These are phyloP conservation scores for Eimeria nieschulzi DNA, from an alignment of 169 alveolate genomes.

Conservation along the genomic window DNA sequence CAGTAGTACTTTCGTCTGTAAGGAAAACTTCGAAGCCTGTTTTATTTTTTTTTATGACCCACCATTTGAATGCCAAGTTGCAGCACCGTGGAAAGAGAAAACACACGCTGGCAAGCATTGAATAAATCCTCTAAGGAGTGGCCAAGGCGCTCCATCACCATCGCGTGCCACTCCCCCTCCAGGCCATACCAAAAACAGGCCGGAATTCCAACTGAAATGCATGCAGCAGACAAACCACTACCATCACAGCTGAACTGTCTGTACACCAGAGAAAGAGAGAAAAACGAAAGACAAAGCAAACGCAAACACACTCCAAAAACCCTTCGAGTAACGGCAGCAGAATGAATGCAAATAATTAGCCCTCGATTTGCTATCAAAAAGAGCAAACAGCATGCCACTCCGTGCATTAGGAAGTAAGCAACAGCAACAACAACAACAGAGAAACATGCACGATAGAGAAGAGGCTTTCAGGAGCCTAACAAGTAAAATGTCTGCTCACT, in stretches of 20 bases:
- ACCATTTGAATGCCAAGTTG: slow-evolving; percentile 96
- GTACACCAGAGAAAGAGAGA: background rate
- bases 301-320: background rate
- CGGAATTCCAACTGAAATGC: slow-evolving; percentile 69
- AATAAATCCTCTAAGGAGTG: slow-evolving; percentile 95
- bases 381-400: background rate
- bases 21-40: no score
- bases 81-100: slow-evolving; percentile 93
- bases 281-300: background rate
- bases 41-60: no score
- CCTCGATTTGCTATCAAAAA: no score
- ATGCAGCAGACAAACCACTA: no score
- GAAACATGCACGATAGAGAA: background rate
- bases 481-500: slow-evolving; percentile 81
- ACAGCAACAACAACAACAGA: slow-evolving; percentile 26
- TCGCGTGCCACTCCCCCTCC: slow-evolving; percentile 96
- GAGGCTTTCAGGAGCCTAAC: background rate
- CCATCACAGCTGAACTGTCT: background rate
- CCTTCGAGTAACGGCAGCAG: background rate
- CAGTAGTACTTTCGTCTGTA: no score
- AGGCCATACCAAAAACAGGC: slow-evolving; percentile 94
- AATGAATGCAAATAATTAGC: no score
- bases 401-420: slow-evolving; percentile 7
- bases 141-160: slow-evolving; percentile 94
- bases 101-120: slow-evolving; percentile 92